Base-by-base conservation (phyloP, 1,284 basidiomycete species). In the Fomitiporia mediterranea region DNA sequence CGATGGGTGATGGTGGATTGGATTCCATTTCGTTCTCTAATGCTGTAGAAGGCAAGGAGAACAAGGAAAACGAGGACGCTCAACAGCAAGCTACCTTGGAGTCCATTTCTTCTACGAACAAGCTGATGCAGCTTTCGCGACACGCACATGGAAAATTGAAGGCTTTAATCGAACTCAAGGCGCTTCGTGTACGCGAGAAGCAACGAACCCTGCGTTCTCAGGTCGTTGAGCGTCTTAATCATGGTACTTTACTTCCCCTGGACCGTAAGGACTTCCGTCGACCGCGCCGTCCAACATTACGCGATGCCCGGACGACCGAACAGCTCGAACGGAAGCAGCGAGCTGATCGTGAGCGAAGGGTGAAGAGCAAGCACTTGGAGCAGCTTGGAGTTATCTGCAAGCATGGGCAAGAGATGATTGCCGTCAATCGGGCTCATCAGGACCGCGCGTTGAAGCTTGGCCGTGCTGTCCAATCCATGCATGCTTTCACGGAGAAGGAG, bases 351-450 rank as follows among this genome's bases (percentile, higher is more conserved):
- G 96, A 99, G 72, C 86, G 88, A 51, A 85, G 92, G 34, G 94
- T 94, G 48, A 97, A 98, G 71, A 90, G 94, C 75, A 95, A 97
- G 68, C 97, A 99, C 67, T 83, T 97, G 66, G 92, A 96, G 65
- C 95, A 98, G 68, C 89, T 99, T 66, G 79, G 78, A 47, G 83
- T 91, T 60, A 98, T 99, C 65, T 90, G 87, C 69, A 74, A 79
- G 46, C 97, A 99, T 68, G 94, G 94, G 1, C 80, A 81, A 56
- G 86, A 91, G 47, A 75, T 94, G 47, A 73, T 89, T 46, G 77
- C 78, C 4, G 82, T 77, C 46, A 85, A 85, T 65, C 77, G 83
- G 56, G 66, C 72, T 40, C 79, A 83, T 34, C 80, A 89, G 67
- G 90, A 94, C 49, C 90, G 95, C 62, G 80, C 95, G 62, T 73